Evolutionary conservation across 768 basidiomycete genomes (phyloP).

Genomic region (Phanerochaete carnosa): DNA sequence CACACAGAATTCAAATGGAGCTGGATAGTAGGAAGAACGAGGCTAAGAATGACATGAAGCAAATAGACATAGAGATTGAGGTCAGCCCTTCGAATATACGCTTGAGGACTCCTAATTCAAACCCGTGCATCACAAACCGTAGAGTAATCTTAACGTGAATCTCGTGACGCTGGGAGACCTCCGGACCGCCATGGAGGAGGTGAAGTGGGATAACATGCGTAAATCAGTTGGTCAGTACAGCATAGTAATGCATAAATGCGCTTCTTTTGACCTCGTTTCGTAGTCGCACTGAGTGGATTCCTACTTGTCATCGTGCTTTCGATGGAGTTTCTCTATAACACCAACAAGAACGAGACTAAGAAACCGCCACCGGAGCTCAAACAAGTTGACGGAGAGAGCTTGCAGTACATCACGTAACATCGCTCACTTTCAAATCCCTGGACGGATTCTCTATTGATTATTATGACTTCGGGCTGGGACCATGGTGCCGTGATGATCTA

Average conservation of each 20-base stretch:
- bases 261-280: background rate
- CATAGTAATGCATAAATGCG: background rate
- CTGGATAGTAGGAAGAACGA: constrained; percentile 93
- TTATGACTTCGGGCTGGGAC: background rate
- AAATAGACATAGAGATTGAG: constrained; percentile 82
- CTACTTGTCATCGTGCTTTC: constrained; percentile 64
- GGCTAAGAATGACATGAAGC: constrained; percentile 77
- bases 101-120: background rate
- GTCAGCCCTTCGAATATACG: constrained; percentile 32
- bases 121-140: background rate
- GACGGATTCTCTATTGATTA: background rate
- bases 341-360: constrained; percentile 35
- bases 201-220: constrained; percentile 88
- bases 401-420: constrained; percentile 11
- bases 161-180: constrained; percentile 75
- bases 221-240: constrained; percentile 65
- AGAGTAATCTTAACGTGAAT: constrained; percentile 77
- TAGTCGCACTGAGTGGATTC: constrained; percentile 64
- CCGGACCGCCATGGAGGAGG: constrained; percentile 77
- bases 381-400: constrained; percentile 13
- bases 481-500: background rate
- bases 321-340: constrained; percentile 56
- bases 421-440: background rate
- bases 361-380: constrained; percentile 13
- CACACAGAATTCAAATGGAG: constrained; percentile 90